Base-by-base conservation (phyloP, 2,329 filamentous ascomycete genomes). In the Aspergillus sclerotialis region DNA sequence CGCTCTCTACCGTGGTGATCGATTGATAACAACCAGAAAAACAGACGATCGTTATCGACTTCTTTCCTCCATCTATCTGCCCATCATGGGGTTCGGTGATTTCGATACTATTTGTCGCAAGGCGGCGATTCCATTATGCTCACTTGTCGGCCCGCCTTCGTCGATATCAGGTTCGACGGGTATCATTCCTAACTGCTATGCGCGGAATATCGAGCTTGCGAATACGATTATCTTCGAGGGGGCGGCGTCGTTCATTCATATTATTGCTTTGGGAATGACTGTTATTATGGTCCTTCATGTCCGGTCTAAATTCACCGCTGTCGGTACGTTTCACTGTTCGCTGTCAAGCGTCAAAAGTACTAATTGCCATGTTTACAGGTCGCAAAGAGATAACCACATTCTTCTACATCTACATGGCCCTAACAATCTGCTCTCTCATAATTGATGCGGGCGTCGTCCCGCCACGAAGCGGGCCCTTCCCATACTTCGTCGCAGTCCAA, bases 171-270 rank as follows among this genome's bases (percentile, higher is more conserved):
- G 87, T 45, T 73, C 76, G 37, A 75, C 81, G 9, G 85, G 88
- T 48, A 92, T 95, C 46, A 82, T 94, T 60, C 80, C 92, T 37
- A 78, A 80, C 55, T 98, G 92, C 71, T 96, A 90, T 67, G 85
- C 92, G 39, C 81, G 92, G 39, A 93, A 92, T 53, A 90, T 98
- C 62, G 89, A 95, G 64, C 66, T 96, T 48, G 92, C 89, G 49
- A 98, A 98, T 68, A 98, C 92, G 26, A 90, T 96, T 67, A 98
- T 98, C 56, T 98, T 98, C 61, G 81, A 96, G 66, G 86, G 82
- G 56, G 92, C 89, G 17, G 80, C 88, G 14, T 86, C 85, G 42
- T 88, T 90, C 56, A 85, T 92, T 67, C 92, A 98, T 64, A 96
- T 98, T 48, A 69, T 84, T 37, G 86, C 90, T 10, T 70, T 98